Conservation (phyloP, 2,329 filamentous ascomycete species). For the Neofusicoccum umdonicola region DNA sequence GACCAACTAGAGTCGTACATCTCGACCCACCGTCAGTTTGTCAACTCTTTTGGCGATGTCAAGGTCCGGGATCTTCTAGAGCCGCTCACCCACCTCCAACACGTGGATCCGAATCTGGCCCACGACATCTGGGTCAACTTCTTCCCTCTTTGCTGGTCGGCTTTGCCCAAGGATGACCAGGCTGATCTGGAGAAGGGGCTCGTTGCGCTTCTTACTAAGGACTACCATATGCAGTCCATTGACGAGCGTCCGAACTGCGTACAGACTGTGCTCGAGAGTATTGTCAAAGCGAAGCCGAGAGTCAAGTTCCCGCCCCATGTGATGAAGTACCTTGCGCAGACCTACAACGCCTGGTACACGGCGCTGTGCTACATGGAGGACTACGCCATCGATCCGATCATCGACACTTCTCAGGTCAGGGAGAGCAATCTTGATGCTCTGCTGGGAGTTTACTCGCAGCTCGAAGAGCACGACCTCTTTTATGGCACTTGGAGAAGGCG, state of each 20-base stretch:
- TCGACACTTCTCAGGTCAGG: constrained; percentile 78
- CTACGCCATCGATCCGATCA: constrained; percentile 75
- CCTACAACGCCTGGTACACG: constrained; percentile 97
- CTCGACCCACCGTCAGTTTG: constrained; percentile 75
- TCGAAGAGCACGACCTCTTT: constrained; percentile 96
- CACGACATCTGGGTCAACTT: constrained; percentile 87
- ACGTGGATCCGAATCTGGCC: constrained; percentile 76
- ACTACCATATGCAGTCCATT: constrained; percentile 91
- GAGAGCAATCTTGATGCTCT: constrained; percentile 96
- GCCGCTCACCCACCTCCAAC: constrained; percentile 86
- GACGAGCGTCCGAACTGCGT: constrained; percentile 95
- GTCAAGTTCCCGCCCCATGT: constrained; percentile 95
- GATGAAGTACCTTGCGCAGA: constrained; percentile 90
- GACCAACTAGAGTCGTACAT: constrained; percentile 80
- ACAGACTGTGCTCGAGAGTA: constrained; percentile 84
- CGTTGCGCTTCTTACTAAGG: constrained; percentile 86
- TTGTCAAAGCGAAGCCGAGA: constrained; percentile 77
- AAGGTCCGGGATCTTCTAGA: constrained; percentile 86
- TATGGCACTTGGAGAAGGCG: constrained; percentile 95
- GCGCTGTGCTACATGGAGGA: constrained; percentile 87
- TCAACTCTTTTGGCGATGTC: constrained; percentile 78
- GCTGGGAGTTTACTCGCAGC: constrained; percentile 83
- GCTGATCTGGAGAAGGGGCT: constrained; percentile 87
- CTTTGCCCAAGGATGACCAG: constrained; percentile 81
- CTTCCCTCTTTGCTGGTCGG: constrained; percentile 93